phyloP scores from a whole-genome alignment of 2,329 filamentous ascomycete species.

The Claviceps humidiphila region DNA sequence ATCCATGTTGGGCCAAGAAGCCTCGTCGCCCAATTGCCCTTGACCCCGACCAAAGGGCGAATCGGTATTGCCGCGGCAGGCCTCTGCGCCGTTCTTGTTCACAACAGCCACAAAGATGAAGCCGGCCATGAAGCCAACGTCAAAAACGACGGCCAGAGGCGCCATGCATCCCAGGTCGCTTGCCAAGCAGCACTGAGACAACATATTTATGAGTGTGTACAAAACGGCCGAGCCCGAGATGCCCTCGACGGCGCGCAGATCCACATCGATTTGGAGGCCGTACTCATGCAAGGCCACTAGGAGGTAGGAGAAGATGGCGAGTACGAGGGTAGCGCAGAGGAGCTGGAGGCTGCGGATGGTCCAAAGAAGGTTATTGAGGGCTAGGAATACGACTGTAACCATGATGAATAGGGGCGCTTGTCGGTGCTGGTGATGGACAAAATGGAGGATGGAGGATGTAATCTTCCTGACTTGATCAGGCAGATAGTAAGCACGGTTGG shows the following conservation, averaged over 20 bases:
- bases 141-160: constrained; percentile 59
- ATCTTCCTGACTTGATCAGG: too few species aligned
- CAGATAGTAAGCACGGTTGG: too few species aligned
- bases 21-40: constrained; percentile 39
- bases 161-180: constrained; percentile 57
- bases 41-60: constrained; percentile 50
- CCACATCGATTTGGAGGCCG: constrained; percentile 46
- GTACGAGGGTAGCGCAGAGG: constrained; percentile 55
- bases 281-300: constrained; percentile 59
- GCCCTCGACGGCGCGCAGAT: constrained; percentile 62
- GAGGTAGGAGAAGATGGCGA: constrained; percentile 77
- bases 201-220: constrained; percentile 59
- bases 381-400: constrained; percentile 20
- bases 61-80: constrained; percentile 46
- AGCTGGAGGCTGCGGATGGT: constrained; percentile 64
- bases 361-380: constrained; percentile 57
- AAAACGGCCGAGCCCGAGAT: constrained; percentile 62
- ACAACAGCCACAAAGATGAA: constrained; percentile 74
- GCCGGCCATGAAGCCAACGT: constrained; percentile 59
- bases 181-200: constrained; percentile 68
- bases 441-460: too few species aligned
- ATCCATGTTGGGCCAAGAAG: constrained; percentile 4
- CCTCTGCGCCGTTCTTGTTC: constrained; percentile 53
- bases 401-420: too few species aligned
- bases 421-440: too few species aligned